Percentiles rank a stretch among this genome's conserved stretches.
Conservation (phyloP, 352 stramenopile species). For the Phytophthora sp. region DNA sequence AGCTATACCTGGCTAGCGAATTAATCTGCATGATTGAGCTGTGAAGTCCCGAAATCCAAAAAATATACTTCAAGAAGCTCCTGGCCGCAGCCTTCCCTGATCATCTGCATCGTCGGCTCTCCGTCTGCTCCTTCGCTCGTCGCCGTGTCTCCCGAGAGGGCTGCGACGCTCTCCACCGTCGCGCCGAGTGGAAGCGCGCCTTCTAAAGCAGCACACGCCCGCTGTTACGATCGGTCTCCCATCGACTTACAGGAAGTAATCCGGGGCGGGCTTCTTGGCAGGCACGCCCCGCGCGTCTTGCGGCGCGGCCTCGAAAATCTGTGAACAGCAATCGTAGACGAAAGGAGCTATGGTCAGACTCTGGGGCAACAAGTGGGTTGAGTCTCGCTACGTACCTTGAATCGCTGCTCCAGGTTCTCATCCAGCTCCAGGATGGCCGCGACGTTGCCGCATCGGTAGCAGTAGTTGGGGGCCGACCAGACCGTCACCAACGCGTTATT, state of each 20-base stretch:
- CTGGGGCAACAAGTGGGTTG: not conserved
- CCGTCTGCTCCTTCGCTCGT: constrained; percentile 1
- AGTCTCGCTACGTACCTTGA: constrained; percentile 60
- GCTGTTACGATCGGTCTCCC: constrained; percentile 27
- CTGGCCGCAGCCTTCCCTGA: constrained; percentile 12
- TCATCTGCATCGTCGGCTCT: constrained; percentile 11
- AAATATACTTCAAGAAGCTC: constrained; percentile 42
- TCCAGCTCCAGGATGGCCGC: constrained; percentile 98
- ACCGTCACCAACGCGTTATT: constrained; percentile 98
- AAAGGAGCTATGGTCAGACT: constrained; percentile 13
- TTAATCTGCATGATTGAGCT: constrained; percentile 16
- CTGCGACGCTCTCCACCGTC: constrained; percentile 24
- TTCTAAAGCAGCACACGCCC: constrained; percentile 43
- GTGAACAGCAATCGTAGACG: constrained; percentile 18
- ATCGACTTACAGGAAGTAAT: constrained; percentile 98
- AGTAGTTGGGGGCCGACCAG: constrained; percentile 99
- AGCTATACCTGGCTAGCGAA: constrained; percentile 14
- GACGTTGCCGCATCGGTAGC: constrained; percentile 98
- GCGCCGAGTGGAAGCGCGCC: constrained; percentile 31
- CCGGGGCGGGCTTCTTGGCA: constrained; percentile 97
- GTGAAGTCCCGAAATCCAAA: constrained; percentile 26
- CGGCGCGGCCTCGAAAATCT: constrained; percentile 98
- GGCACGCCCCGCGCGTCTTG: constrained; percentile 97
- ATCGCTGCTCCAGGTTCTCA: constrained; percentile 93
- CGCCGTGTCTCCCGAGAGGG: constrained; percentile 21